phyloP scores from a whole-genome alignment of 257 asterid species.

The Scutellaria galericulata region DNA sequence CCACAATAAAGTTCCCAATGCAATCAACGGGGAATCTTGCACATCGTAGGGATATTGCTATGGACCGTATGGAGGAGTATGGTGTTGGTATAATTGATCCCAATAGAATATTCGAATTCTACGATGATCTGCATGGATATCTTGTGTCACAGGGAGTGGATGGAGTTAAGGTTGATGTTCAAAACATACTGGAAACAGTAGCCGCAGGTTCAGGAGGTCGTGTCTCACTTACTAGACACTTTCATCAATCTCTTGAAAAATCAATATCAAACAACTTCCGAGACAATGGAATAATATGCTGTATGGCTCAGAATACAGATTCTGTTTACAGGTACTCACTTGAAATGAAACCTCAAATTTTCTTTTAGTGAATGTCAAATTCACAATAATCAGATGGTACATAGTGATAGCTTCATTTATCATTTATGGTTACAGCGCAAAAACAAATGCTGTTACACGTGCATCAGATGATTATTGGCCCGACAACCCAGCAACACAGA shows the following conservation, averaged over 20 bases:
- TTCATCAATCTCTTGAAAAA: conserved; percentile 58
- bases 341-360: conserved; percentile 16
- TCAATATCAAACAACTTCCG: conserved; percentile 55
- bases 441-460: conserved; percentile 53
- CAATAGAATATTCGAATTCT: conserved; percentile 46
- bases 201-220: conserved; percentile 55
- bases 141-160: conserved; percentile 55
- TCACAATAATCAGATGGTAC: not conserved
- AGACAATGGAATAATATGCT: conserved; percentile 61
- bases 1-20: conserved; percentile 45
- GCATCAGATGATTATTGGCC: conserved; percentile 70
- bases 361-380: conserved; percentile 4
- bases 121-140: conserved; percentile 50
- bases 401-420: conserved; percentile 9
- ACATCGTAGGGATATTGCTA: conserved; percentile 48
- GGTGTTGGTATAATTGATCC: conserved; percentile 53
- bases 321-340: conserved; percentile 52
- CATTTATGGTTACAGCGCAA: conserved; percentile 46
- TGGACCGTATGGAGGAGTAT: conserved; percentile 51
- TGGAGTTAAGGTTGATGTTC: conserved; percentile 59
- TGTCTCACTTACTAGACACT: conserved; percentile 48
- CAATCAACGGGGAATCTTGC: conserved; percentile 53
- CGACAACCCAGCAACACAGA: conserved; percentile 52
- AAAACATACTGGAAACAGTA: conserved; percentile 53
- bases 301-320: conserved; percentile 69